Evolutionary conservation across 202 grass and related monocot species (phyloP).

Genomic region (Panicum virgatum): DNA sequence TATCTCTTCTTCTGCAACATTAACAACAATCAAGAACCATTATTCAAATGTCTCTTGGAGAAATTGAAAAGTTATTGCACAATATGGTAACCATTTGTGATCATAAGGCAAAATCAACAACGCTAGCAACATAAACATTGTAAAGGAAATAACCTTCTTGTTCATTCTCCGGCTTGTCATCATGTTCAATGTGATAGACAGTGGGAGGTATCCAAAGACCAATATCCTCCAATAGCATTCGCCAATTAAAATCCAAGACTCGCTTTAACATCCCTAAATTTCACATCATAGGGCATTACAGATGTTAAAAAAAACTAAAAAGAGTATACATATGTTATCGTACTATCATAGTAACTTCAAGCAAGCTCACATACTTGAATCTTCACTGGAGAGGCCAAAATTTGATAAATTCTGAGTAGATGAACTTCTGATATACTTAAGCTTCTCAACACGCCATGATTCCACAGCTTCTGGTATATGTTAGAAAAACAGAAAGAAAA

Average conservation of each 20-base stretch:
- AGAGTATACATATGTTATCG: background rate
- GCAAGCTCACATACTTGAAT: constrained; percentile 54
- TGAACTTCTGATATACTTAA: constrained; percentile 52
- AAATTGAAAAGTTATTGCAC: background rate
- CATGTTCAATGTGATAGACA: constrained; percentile 57
- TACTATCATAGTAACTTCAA: background rate
- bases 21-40: constrained; percentile 8
- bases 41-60: background rate
- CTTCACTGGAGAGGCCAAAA: constrained; percentile 37
- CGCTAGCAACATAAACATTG: background rate
- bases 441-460: constrained; percentile 66
- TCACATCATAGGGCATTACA: background rate
- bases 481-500: constrained; percentile 1
- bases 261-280: constrained; percentile 57
- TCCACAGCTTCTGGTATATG: constrained; percentile 51
- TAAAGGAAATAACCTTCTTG: constrained; percentile 63
- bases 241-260: constrained; percentile 62
- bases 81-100: background rate
- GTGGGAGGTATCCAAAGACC: constrained; percentile 66
- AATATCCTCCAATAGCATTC: constrained; percentile 61
- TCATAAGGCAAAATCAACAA: background rate
- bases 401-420: constrained; percentile 51
- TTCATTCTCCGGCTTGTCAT: constrained; percentile 76
- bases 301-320: background rate
- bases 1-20: constrained; percentile 43